Base-by-base conservation (phyloP, 1,139 yeast species). In the Meyerozyma smithsonii region DNA sequence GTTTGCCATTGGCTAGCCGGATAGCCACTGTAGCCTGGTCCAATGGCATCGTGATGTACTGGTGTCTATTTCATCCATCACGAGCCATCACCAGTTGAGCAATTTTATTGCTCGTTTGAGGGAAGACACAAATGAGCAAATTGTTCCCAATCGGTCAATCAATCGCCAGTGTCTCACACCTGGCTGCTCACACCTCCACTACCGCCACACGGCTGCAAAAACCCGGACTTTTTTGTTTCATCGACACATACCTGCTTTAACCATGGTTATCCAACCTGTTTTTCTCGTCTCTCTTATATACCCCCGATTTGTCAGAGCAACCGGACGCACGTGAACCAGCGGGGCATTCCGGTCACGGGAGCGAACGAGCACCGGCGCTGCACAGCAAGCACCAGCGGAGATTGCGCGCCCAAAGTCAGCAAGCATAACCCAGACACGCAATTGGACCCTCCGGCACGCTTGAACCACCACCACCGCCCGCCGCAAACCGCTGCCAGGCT, bases 281-380 rank as follows among this genome's bases (percentile, higher is more conserved):
- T n/a, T 11, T 16, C 21, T 12, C 12, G 34, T 12, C 21, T 4
- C 12, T 11, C 20, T 30, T 30, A 30, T 11, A 30, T 30, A 18
- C 34, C 34, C 30, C 34, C 34, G 21, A 30, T 30, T 30, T 17
- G 34, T 30, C 34, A 30, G 34, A 30, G 34, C 34, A 30, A 30
- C 21, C 34, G 21, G 21, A 8, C 11, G 34, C 34, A 30, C 34
- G 34, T 30, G 34, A 30, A 6, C 34, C 18, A 3, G 32, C 32
- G 32, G 32, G 32, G 32, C 5, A 12, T 15, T 2, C 25, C 25
- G 25, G 25, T 23, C 25, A 5, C 25, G n/a, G 25, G 25, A 4
- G 25, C 25, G 25, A 23, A 23, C 2, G 12, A 11, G 25, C n/a
- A 23, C 12, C 10, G n/a, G 25, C 10, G 25, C 10, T 11, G 4